Evolutionary conservation across 345 rosid genomes (phyloP).

Genomic region (Erysimum cheiranthoides): DNA sequence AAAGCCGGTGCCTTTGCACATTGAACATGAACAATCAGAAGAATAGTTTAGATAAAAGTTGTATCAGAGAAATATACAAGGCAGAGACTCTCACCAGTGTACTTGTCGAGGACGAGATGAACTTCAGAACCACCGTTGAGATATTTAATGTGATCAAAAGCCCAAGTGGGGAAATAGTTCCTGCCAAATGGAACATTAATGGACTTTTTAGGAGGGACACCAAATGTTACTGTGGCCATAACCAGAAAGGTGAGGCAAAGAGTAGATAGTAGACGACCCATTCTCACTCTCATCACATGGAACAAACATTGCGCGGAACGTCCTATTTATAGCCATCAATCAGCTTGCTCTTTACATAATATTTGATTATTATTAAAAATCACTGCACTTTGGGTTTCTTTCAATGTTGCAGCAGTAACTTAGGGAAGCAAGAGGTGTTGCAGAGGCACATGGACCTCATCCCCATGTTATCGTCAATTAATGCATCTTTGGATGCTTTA

Average conservation of each 20-base stretch:
- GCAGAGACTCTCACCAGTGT: conserved; percentile 59
- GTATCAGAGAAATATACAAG: not conserved
- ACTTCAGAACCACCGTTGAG: conserved; percentile 74
- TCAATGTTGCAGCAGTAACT: conserved; percentile 29
- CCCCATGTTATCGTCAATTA: conserved; percentile 41
- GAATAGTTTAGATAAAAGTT: not conserved
- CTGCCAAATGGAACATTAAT: conserved; percentile 71
- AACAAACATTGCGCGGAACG: not conserved
- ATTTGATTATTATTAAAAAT: conserved; percentile 1
- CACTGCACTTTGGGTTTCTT: conserved; percentile 20
- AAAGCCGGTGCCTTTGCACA: conserved; percentile 73
- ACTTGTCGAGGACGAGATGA: conserved; percentile 72
- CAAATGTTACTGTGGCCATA: conserved; percentile 60
- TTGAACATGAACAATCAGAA: conserved; percentile 29
- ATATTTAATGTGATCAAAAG: conserved; percentile 91
- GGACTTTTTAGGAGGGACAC: conserved; percentile 61
- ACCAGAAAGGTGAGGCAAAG: conserved; percentile 47
- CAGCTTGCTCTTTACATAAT: not conserved
- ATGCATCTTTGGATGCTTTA: conserved; percentile 41
- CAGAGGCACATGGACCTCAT: conserved; percentile 43
- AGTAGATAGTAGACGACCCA: conserved; percentile 45
- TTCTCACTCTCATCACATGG: conserved; percentile 30
- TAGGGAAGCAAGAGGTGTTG: conserved; percentile 27
- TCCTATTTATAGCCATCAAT: conserved; percentile 36
- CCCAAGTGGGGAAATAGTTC: conserved; percentile 87